Evolutionary conservation across 208 protist genomes (phyloP).

Genomic region (Acanthamoeba healyi): DNA sequence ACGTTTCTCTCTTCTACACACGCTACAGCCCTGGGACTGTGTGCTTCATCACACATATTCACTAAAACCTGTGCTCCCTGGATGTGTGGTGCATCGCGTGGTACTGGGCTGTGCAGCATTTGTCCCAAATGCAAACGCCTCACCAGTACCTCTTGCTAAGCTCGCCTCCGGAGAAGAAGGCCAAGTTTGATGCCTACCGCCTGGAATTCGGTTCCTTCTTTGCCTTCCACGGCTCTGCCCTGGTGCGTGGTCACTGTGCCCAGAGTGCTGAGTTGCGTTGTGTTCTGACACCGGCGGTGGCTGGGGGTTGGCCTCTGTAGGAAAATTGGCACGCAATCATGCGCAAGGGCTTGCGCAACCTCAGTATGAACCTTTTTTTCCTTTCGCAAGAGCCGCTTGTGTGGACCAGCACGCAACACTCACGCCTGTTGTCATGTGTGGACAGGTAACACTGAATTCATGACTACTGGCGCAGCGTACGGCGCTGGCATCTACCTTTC

Average conservation of each 20-base stretch:
- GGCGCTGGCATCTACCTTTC: constrained; percentile 86
- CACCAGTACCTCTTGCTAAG: constrained; percentile 86
- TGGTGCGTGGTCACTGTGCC: constrained; percentile 49
- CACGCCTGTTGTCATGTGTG: background rate
- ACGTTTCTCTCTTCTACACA: background rate
- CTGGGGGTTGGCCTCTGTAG: too few relatives aligned
- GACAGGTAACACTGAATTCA: constrained; percentile 69
- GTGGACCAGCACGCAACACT: background rate
- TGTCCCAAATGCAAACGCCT: constrained; percentile 79
- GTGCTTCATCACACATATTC: too few relatives aligned
- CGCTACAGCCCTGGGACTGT: background rate
- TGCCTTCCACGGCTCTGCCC: constrained; percentile 85
- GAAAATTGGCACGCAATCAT: constrained; percentile 87
- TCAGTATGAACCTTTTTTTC: background rate
- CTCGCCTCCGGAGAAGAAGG: constrained; percentile 81
- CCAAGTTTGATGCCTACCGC: constrained; percentile 81
- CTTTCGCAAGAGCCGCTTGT: too few relatives aligned
- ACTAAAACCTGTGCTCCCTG: too few relatives aligned
- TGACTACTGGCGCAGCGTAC: constrained; percentile 86
- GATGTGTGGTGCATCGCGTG: too few relatives aligned
- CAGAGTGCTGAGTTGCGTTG: constrained; percentile 74
- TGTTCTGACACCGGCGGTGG: constrained; percentile 72
- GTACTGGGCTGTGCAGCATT: background rate
- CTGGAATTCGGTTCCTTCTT: constrained; percentile 82
- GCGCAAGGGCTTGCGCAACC: constrained; percentile 81